These are phyloP conservation scores for Ampelocalamus luodianensis DNA, from an alignment of 176 grass and related monocot genomes.

Conservation along the genomic window DNA sequence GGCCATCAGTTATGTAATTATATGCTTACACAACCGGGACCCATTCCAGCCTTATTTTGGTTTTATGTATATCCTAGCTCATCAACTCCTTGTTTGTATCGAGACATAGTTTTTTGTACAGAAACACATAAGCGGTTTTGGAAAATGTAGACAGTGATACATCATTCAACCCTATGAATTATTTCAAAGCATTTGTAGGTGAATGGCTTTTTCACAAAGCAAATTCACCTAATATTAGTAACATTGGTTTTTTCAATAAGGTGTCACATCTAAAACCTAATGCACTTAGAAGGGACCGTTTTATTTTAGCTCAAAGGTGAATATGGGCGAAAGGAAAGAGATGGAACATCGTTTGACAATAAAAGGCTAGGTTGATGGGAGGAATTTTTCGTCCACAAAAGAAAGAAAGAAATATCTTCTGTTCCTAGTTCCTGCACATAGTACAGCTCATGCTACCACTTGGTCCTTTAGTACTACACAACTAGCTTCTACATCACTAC, in stretches of 20 bases:
- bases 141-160: neutral
- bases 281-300: slow-evolving; percentile 40
- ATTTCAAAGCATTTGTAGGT: neutral
- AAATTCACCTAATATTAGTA: slow-evolving; percentile 30
- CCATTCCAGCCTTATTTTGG: neutral
- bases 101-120: neutral
- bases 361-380: slow-evolving; percentile 14
- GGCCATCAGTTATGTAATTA: neutral
- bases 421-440: slow-evolving; percentile 32
- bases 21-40: no score
- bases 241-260: neutral
- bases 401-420: slow-evolving; percentile 29
- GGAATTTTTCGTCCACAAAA: slow-evolving; percentile 4
- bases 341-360: slow-evolving; percentile 44
- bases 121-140: neutral
- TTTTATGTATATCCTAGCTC: neutral
- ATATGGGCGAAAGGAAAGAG: slow-evolving; percentile 31
- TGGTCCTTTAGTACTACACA: slow-evolving; percentile 24
- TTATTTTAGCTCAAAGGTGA: slow-evolving; percentile 13
- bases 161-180: neutral
- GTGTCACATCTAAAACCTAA: slow-evolving; percentile 52
- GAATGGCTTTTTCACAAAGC: neutral
- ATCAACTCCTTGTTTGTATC: neutral
- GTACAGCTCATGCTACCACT: slow-evolving; percentile 31
- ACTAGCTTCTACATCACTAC: slow-evolving; percentile 30